Evolutionary conservation across 495 filamentous ascomycete genomes (phyloP), one percentile per base, ranked within the genome.

Genomic region (Endocarpon pusillum): DNA sequence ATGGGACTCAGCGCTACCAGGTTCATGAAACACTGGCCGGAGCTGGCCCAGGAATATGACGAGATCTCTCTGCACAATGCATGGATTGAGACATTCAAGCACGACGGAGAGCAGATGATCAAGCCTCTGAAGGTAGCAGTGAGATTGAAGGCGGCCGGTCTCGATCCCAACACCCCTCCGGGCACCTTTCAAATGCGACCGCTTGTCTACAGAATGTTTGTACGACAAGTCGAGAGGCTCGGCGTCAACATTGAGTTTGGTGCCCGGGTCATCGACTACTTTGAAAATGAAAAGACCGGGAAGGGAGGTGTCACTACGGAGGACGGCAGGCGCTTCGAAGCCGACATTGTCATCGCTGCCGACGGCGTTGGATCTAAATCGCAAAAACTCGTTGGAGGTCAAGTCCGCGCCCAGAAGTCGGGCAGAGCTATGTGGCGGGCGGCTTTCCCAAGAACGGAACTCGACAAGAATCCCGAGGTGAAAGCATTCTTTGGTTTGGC

Each of bases 341-440:
- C 65, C 3, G 67, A 76, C 45, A 35, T 74, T 1, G 53, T 75
- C 3, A 60, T 76, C 32, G 71, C 69, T 2, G 71, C 71, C 2
- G 71, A 76, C 50, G 71, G 69, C 10, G 54, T 73, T 4, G 61
- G 64, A 8, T 60, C 62, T 22, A 62, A 61, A 40, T 65, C 65
- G 11, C 55, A 61, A 30, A 56, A 48, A 22, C 41, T 67, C 1
- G 59, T 66, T n/a, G n/a, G n/a, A n/a, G n/a, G n/a, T n/a, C 52
- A 67, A 39, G 61, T 68, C 3, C 43, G 55, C 11, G 60, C 61
- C 12, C 54, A 51, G 41, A 57, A 57, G 33, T 57, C 57, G 2
- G 64, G 65, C 10, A 43, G 62, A 25, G 66, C 64, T 16, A 66
- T 69, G 61, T 67, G 59, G 61, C 56, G 63, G 16, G 63, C 63